Base-by-base conservation (phyloP, 169 alveolate species). In the Ichthyophthirius multifiliis region DNA sequence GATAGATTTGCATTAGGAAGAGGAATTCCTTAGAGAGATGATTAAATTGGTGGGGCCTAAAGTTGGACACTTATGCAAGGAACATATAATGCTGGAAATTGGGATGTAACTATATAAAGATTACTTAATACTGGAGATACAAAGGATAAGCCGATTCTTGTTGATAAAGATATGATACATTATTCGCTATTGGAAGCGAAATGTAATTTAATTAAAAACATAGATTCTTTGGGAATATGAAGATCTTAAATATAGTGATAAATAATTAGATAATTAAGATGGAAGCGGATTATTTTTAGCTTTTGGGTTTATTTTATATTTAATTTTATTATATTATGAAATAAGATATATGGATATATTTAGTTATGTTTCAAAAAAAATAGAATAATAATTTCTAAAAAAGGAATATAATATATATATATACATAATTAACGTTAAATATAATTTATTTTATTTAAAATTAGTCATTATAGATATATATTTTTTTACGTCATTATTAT, bases 141-240 rank as follows among this genome's bases (percentile, higher is more conserved):
- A 12, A 55, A 55, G 16, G 71, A 55, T 55, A 15, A 20, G 7
- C 13, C 12, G 31, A 15, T 55, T 15, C 23, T 55, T 15, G 31
- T 27, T 27, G 71, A 39, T 5, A 55, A 27, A 55, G 71, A 55
- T 55, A 20, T 7, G 71, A 55, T 5, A 55, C 71, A 15, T 39
- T 55, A 13, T 55, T 55, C 31, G 71, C 71, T 55, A 55, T 55
- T 20, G 71, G 71, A 15, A 55, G 12, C 6, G 71, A 55, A 55
- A 55, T 55, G 71, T 20, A 34, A 10, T 55, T 55, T 39, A 55
- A 34, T 9, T 23, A 55, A 55, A 55, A 55, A 10, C 71, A 55
- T 55, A 55, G 31, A 55, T 55, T 55, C 71, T 55, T 55, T 55
- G 71, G 71, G 71, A 55, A 27, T 55, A 55, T 55, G 71, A 55